Evolutionary conservation across 2,329 filamentous ascomycete genomes (phyloP), one percentile per base, ranked within the genome.

Genomic region (Cladobotryum mycophilum): DNA sequence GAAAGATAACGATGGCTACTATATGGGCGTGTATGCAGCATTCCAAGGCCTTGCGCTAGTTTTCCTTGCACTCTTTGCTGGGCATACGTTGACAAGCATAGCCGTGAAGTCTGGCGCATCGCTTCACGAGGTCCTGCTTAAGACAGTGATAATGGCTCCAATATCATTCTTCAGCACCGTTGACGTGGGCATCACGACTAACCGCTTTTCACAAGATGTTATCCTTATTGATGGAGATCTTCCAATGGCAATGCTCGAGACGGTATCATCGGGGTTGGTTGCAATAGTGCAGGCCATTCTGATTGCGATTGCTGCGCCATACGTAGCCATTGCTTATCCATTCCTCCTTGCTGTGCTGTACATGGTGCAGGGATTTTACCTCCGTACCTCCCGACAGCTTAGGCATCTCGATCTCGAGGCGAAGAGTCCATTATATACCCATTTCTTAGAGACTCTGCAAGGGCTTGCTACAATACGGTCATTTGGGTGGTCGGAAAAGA

Each of bases 351-450:
- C 58, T 1, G 53, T 72, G 0, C 54, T 81, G 1, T 82, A 74
- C 47, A 49, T 67, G 2, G 62, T 84, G 1, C 79, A 82, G 55
- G 73, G 70, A 41, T 70, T 80, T 47, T 84, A 84, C 56, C 70
- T 84, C 5, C 70, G 76, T 0, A 84, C 80, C 0, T 82, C 79
- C 2, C 69, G 79, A 1, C 80, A 83, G 60, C 62, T 85, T n/a
- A 71, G 80, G 40, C 70, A 80, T 25, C 61, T 84, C 22, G 80
- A 83, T 45, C 70, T 84, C 3, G 80, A 84, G 60, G 73, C 76
- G 3, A 81, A 82, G 55, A 73, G 74, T 1, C 79, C 78, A 1
- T 41, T 54, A 2, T 56, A 53, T 30, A 30, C 25, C 8, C 25
- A 30, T 11, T 30, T 30, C 25, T 11, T 30, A 2, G 25, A 30